Evolutionary conservation across 768 basidiomycete species (phyloP), one percentile per base, ranked within the genome.

Genomic region (Pleurotus pulmonarius): DNA sequence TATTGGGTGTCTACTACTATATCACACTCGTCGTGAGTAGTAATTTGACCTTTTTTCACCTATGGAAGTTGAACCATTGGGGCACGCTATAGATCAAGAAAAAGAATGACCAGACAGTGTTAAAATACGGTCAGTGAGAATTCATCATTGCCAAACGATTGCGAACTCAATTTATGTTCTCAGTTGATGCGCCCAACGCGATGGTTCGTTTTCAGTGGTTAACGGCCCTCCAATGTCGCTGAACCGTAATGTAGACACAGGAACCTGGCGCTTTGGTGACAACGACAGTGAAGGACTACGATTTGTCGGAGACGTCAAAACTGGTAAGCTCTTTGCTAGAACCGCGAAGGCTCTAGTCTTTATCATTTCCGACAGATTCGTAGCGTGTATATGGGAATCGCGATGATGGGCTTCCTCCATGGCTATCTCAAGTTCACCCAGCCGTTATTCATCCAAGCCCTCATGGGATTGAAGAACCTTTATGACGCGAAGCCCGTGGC

Each of bases 201-300:
- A 87, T 95, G 87, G 92, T 90, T 55, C 58, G 82, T 75, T n/a
- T 29, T 40, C 16, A 16, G 0, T 18, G 24, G 1, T 34, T 16
- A 16, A 41, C 20, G 7, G 12, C 12, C 16, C 47, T 45, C 26
- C 9, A 25, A 12, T 45, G 34, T 39, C 26, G 49, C 56, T 39
- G 55, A 38, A 3, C 15, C 2, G 4, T 11, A 24, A 41, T 11
- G 25, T 58, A 86, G 85, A 76, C 82, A n/a, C 70, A 81, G 57
- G 85, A 87, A 61, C 79, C 84, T 24, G 86, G 86, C 55, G 75
- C 85, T 68, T 81, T 94, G 13, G 81, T 94, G 25, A 92, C 89
- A n/a, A 97, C 93, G 5, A 99, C 96, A 4, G 83, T 92, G 45
- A 82, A 85, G 47, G 96, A 99, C 67, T 99, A 99, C 60, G 96